Percentiles rank a stretch among this genome's conserved stretches.
Evolutionary conservation across 2,329 filamentous ascomycete genomes (phyloP).

Genomic region (Penicillium olsonii): DNA sequence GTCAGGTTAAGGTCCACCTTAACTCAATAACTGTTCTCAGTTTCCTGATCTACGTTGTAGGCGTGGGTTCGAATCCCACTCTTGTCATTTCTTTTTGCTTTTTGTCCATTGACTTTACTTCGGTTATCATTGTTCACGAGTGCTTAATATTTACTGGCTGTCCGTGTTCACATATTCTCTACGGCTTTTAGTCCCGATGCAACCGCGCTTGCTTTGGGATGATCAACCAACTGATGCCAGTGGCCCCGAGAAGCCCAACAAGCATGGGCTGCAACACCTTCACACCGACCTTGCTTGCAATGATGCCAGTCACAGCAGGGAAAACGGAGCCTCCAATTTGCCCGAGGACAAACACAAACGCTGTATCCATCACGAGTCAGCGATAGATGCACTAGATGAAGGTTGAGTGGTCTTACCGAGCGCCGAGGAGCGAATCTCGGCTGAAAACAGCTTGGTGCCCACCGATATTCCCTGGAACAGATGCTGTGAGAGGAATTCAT

Average conservation of each 20-base stretch:
- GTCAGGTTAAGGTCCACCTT: slow-evolving; percentile 36
- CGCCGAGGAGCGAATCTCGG: slow-evolving; percentile 50
- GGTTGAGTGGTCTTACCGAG: slow-evolving; percentile 36
- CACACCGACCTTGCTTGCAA: slow-evolving; percentile 51
- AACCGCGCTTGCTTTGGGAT: slow-evolving; percentile 24
- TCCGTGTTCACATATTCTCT: too few relatives aligned
- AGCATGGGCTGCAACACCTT: slow-evolving; percentile 55
- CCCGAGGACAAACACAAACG: slow-evolving; percentile 58
- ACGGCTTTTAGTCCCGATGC: slow-evolving; percentile 22
- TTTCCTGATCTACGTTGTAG: slow-evolving; percentile 14
- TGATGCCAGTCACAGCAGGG: slow-evolving; percentile 57
- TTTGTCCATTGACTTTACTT: neutral
- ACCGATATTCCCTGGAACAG: slow-evolving; percentile 47
- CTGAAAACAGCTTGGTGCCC: slow-evolving; percentile 54
- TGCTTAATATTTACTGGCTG: too few relatives aligned
- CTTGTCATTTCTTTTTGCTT: slow-evolving; percentile 7
- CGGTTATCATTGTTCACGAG: too few relatives aligned
- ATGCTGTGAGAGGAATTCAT: neutral
- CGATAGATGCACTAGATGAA: neutral
- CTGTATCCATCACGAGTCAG: slow-evolving; percentile 4
- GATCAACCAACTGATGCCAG: slow-evolving; percentile 51
- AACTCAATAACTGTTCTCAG: slow-evolving; percentile 16
- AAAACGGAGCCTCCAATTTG: slow-evolving; percentile 59
- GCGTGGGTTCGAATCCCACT: slow-evolving; percentile 15
- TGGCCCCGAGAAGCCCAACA: slow-evolving; percentile 50